Evolutionary conservation across 129 eudicot genomes (phyloP).

Genomic region (Heracleum sosnowskyi): DNA sequence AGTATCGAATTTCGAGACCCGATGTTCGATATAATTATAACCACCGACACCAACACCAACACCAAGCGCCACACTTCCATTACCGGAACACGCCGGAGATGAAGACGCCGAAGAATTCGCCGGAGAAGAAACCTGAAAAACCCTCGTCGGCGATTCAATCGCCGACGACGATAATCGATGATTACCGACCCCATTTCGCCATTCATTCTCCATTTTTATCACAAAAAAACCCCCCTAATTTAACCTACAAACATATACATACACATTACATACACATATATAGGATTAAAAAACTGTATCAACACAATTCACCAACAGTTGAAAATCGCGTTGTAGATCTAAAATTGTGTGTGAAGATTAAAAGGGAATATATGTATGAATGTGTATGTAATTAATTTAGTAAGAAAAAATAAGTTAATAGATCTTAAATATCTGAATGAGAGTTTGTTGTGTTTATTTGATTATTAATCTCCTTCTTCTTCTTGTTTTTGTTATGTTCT

Average conservation of each 20-base stretch:
- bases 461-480: too few relatives aligned
- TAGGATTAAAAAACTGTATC: background rate
- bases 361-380: background rate
- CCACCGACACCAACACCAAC: conserved; percentile 35
- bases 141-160: conserved; percentile 5
- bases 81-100: conserved; percentile 13
- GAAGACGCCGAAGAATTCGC: conserved; percentile 3
- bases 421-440: background rate
- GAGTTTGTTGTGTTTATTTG: background rate
- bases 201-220: conserved; percentile 12
- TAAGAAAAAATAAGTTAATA: too few relatives aligned
- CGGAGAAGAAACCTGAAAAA: conserved; percentile 19
- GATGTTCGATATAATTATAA: conserved; percentile 50
- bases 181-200: conserved; percentile 22
- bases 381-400: background rate
- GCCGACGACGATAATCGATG: conserved; percentile 7
- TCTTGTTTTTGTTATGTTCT: too few relatives aligned
- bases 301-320: background rate
- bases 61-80: background rate
- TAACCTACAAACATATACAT: background rate
- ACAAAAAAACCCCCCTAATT: background rate
- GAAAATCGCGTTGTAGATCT: background rate
- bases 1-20: conserved; percentile 75
- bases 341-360: background rate
- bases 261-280: background rate